Evolutionary conservation across 2,329 filamentous ascomycete genomes (phyloP).

Genomic region (Trichoderma koningii): DNA sequence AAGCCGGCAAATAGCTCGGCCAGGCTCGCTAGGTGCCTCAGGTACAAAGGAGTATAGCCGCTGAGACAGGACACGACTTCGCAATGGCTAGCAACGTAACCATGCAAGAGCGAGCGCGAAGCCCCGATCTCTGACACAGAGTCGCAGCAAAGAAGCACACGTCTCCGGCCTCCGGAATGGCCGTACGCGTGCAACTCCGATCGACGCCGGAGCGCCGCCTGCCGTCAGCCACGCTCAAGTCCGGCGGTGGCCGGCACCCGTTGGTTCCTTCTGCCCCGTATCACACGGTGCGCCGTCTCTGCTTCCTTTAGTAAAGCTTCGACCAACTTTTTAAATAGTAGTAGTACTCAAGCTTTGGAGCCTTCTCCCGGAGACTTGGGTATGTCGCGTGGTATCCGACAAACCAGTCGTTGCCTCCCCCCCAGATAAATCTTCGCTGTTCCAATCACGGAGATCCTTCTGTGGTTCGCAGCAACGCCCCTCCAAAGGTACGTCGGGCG

Average conservation of each 20-base stretch:
- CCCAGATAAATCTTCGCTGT: not conserved
- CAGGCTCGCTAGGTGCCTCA: not conserved
- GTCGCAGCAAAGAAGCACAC: not conserved
- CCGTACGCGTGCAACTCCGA: slow-evolving; percentile 21
- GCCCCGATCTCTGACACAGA: not conserved
- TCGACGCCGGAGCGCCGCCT: slow-evolving; percentile 23
- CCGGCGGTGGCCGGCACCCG: slow-evolving; percentile 20
- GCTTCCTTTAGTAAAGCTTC: not conserved
- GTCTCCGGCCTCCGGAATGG: slow-evolving; percentile 16
- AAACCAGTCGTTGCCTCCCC: not conserved
- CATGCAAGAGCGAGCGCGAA: not conserved
- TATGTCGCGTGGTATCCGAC: not conserved
- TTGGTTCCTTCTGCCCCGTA: slow-evolving; percentile 9
- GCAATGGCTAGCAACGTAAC: not conserved
- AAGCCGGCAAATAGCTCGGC: slow-evolving; percentile 2
- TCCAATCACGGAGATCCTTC: slow-evolving; percentile 14
- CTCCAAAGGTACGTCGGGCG: slow-evolving; percentile 11
- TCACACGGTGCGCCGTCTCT: not conserved
- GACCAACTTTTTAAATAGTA: not conserved
- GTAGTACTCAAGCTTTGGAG: not conserved
- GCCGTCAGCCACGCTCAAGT: slow-evolving; percentile 12
- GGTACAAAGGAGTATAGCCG: not conserved
- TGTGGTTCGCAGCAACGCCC: slow-evolving; percentile 22
- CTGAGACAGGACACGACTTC: slow-evolving; percentile 15
- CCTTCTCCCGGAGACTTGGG: not conserved